Percentiles rank a stretch among this genome's conserved stretches.
Conservation (phyloP, 768 basidiomycete species). For the Amanita muscaria region DNA sequence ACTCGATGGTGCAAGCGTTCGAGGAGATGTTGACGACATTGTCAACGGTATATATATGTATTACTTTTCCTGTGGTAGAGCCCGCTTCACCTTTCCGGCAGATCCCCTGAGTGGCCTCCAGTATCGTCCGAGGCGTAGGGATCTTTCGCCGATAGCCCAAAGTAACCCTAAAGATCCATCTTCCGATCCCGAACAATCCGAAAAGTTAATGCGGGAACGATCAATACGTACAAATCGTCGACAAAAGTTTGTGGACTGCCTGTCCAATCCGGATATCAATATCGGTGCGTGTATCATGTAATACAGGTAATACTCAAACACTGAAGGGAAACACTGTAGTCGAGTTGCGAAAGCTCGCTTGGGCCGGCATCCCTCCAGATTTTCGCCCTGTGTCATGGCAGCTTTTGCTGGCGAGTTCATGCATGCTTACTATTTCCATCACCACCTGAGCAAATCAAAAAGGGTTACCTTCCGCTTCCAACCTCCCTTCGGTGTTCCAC, state of each 20-base stretch:
- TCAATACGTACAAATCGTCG: conserved; percentile 74
- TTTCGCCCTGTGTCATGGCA: conserved; percentile 93
- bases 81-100: conserved; percentile 24
- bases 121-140: conserved; percentile 32
- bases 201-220: conserved; percentile 60
- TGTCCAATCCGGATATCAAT: conserved; percentile 70
- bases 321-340: conserved; percentile 31
- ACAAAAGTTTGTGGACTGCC: conserved; percentile 75
- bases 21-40: conserved; percentile 64
- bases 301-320: neutral
- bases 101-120: conserved; percentile 53
- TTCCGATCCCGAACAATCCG: conserved; percentile 34
- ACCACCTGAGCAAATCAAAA: conserved; percentile 8
- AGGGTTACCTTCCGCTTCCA: conserved; percentile 92
- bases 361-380: conserved; percentile 88
- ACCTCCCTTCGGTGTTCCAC: conserved; percentile 65
- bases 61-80: conserved; percentile 10
- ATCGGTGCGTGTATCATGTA: conserved; percentile 47
- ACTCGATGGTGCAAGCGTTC: conserved; percentile 40
- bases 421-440: conserved; percentile 5
- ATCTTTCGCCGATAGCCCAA: conserved; percentile 23
- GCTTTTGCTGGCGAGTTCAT: conserved; percentile 67
- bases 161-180: conserved; percentile 16
- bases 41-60: conserved; percentile 50
- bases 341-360: conserved; percentile 84